A percentile compares a stretch with the other conserved stretches of the same genome.
These are phyloP conservation scores for Hypoxylon sp. DNA, from an alignment of 2,329 filamentous ascomycete genomes.

Conservation along the genomic window DNA sequence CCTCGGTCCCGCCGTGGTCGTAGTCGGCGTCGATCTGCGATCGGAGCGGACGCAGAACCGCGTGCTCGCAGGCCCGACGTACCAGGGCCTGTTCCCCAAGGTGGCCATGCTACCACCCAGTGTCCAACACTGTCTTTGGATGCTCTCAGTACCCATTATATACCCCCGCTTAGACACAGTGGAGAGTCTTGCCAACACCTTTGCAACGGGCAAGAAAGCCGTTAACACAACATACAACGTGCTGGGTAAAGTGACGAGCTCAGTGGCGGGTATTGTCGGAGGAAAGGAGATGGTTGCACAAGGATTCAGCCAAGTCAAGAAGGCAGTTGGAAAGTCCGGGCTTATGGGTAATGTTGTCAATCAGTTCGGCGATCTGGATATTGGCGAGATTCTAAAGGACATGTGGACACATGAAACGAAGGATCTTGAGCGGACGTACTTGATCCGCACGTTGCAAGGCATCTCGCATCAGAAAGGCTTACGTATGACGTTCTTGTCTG, in stretches of 20 bases:
- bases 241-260: slow-evolving; percentile 93
- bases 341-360: slow-evolving; percentile 96
- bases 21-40: slow-evolving; percentile 90
- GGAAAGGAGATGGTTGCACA: slow-evolving; percentile 93
- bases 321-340: slow-evolving; percentile 93
- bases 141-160: slow-evolving; percentile 90
- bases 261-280: slow-evolving; percentile 94
- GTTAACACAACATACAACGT: slow-evolving; percentile 98
- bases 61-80: slow-evolving; percentile 95
- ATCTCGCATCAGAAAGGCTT: slow-evolving; percentile 96
- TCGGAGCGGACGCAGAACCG: slow-evolving; percentile 92
- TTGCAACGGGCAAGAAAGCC: slow-evolving; percentile 95
- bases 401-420: slow-evolving; percentile 99
- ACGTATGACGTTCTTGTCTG: slow-evolving; percentile 96
- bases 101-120: slow-evolving; percentile 90
- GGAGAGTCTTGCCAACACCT: slow-evolving; percentile 90
- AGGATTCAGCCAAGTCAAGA: slow-evolving; percentile 95
- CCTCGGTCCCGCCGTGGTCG: slow-evolving; percentile 89
- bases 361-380: slow-evolving; percentile 95
- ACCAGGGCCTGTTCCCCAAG: slow-evolving; percentile 97
- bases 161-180: slow-evolving; percentile 94
- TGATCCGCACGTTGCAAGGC: slow-evolving; percentile 94
- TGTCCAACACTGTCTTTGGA: slow-evolving; percentile 97
- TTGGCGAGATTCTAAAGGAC: slow-evolving; percentile 93
- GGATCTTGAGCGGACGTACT: slow-evolving; percentile 95